Conservation (phyloP, 805 yeast genomes). For the Pichia cephalocereana region DNA sequence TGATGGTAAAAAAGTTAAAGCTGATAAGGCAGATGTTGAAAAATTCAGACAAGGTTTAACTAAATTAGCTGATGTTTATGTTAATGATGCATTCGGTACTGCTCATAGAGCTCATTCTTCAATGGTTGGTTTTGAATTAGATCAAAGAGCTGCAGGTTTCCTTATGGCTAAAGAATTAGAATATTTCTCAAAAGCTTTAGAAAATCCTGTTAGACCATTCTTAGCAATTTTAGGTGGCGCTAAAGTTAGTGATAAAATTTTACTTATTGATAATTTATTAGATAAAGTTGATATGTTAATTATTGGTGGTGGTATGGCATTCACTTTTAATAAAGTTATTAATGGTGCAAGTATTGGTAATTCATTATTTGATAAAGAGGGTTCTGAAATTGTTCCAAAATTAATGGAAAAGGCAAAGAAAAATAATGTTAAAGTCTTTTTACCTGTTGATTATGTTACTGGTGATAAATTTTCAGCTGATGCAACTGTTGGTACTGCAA, state of each 20-base stretch:
- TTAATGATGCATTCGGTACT: constrained; percentile 98
- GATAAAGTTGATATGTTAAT: constrained; percentile 93
- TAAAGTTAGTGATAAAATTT: constrained; percentile 97
- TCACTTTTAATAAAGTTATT: constrained; percentile 93
- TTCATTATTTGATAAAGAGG: constrained; percentile 88
- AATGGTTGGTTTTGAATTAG: constrained; percentile 94
- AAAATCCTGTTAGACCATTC: constrained; percentile 97
- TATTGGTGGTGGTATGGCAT: constrained; percentile 99
- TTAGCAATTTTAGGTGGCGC: constrained; percentile 99
- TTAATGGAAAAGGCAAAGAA: constrained; percentile 94
- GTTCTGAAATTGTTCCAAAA: constrained; percentile 90
- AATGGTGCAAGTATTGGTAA: constrained; percentile 82
- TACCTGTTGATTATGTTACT: constrained; percentile 93
- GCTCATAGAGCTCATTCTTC: constrained; percentile 99
- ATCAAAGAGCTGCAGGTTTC: constrained; percentile 98
- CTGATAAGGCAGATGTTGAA: constrained; percentile 73
- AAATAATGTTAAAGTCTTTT: constrained; percentile 85
- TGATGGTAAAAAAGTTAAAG: constrained; percentile 93
- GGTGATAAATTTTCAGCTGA: constrained; percentile 92
- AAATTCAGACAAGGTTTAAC: constrained; percentile 86
- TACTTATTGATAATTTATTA: constrained; percentile 91
- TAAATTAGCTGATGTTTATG: constrained; percentile 90
- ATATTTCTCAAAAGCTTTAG: constrained; percentile 97
- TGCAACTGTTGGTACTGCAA: constrained; percentile 77
- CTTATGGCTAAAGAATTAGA: constrained; percentile 94